Conservation (phyloP, 2,329 filamentous ascomycete genomes). For the Colletotrichum tropicicola region DNA sequence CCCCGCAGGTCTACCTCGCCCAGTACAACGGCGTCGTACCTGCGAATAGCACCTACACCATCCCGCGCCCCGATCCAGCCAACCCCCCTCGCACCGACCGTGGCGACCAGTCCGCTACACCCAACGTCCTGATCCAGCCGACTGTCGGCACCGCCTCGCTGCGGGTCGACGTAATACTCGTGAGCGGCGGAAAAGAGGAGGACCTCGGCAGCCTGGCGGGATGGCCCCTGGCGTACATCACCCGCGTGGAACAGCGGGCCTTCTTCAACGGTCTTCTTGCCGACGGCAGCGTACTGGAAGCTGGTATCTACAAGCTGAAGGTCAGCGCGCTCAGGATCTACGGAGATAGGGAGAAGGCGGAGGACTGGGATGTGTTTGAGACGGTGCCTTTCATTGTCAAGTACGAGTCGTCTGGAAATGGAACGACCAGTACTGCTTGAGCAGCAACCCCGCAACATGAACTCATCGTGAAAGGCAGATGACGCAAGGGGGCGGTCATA, state of each 20-base stretch:
- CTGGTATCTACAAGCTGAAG: slow-evolving; percentile 58
- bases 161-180: slow-evolving; percentile 52
- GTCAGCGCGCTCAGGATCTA: slow-evolving; percentile 61
- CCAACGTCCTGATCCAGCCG: slow-evolving; percentile 49
- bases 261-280: slow-evolving; percentile 57
- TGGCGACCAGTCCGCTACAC: slow-evolving; percentile 38
- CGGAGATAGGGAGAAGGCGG: slow-evolving; percentile 46
- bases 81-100: slow-evolving; percentile 34
- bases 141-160: slow-evolving; percentile 56
- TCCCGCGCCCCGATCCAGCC: slow-evolving; percentile 49
- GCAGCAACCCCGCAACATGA: not conserved
- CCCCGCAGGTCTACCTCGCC: slow-evolving; percentile 37
- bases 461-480: not conserved
- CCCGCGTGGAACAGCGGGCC: not conserved
- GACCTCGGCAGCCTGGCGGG: slow-evolving; percentile 29
- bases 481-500: too few species aligned
- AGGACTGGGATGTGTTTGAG: slow-evolving; percentile 35
- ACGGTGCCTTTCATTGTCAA: slow-evolving; percentile 31
- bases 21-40: slow-evolving; percentile 21
- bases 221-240: slow-evolving; percentile 6
- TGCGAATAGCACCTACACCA: slow-evolving; percentile 48
- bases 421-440: not conserved
- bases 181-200: slow-evolving; percentile 37
- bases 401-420: slow-evolving; percentile 1
- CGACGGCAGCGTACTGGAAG: slow-evolving; percentile 55